Percentiles rank a stretch among this genome's conserved stretches.
Evolutionary conservation across 1,284 basidiomycete species (phyloP).

Genomic region (Pisolithus thermaeus): DNA sequence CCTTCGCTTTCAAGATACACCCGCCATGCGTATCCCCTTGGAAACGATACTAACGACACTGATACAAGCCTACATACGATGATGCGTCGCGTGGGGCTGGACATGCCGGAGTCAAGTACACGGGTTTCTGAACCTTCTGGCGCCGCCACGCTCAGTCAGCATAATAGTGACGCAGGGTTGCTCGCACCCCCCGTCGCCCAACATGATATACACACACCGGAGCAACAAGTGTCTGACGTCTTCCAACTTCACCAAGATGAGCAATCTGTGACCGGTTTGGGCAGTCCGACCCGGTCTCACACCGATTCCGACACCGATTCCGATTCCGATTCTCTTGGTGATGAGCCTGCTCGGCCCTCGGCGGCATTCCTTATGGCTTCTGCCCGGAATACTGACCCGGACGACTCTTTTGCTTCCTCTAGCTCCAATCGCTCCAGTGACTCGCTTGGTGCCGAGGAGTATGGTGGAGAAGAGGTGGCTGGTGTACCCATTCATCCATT

Average conservation of each 20-base stretch:
- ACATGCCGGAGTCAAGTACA: constrained; percentile 15
- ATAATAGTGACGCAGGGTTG: background rate
- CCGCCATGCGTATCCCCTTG: constrained; percentile 29
- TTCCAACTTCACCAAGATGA: constrained; percentile 24
- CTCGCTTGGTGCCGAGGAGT: constrained; percentile 40
- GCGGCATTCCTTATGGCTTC: constrained; percentile 54
- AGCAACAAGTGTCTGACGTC: constrained; percentile 20
- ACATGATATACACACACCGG: constrained; percentile 17
- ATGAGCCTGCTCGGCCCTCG: constrained; percentile 42
- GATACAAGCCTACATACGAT: constrained; percentile 44
- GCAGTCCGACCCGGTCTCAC: constrained; percentile 4
- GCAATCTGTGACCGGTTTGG: constrained; percentile 10
- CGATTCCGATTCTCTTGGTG: constrained; percentile 46
- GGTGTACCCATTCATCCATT: constrained; percentile 51
- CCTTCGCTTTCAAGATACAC: constrained; percentile 63
- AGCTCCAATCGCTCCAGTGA: constrained; percentile 41
- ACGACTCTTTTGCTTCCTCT: constrained; percentile 53
- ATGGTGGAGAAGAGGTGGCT: constrained; percentile 27
- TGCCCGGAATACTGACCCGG: constrained; percentile 25
- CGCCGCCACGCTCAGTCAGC: constrained; percentile 10
- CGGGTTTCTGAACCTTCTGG: constrained; percentile 12
- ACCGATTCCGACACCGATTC: constrained; percentile 19
- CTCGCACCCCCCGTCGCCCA: constrained; percentile 2
- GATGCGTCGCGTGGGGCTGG: constrained; percentile 47
- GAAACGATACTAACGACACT: constrained; percentile 38